Evolutionary conservation across 805 yeast genomes (phyloP).

Genomic region (Tanozyma kutaoensis): DNA sequence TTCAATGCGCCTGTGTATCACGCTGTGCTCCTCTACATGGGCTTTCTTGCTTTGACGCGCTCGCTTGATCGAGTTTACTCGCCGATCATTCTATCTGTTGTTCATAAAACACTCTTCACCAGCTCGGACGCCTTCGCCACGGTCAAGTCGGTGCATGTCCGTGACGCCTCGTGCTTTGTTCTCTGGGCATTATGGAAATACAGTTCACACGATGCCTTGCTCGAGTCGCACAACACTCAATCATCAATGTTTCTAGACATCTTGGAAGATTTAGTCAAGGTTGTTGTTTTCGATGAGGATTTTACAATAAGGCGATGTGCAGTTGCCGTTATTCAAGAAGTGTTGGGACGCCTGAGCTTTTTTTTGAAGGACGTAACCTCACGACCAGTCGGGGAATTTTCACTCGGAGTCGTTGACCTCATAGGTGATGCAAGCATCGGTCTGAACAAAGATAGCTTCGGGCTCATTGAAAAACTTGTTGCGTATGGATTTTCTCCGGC

Average conservation of each 20-base stretch:
- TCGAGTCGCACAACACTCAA: background rate
- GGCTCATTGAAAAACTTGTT: too few relatives aligned
- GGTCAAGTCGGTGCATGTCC: conserved; percentile 30
- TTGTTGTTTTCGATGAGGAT: conserved; percentile 61
- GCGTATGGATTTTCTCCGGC: too few relatives aligned
- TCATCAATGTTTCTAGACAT: conserved; percentile 8
- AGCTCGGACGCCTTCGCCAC: background rate
- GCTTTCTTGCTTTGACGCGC: conserved; percentile 21
- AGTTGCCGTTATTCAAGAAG: conserved; percentile 78
- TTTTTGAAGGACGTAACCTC: conserved; percentile 3
- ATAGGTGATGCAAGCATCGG: too few relatives aligned
- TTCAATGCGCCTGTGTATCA: conserved; percentile 36
- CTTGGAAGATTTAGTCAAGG: conserved; percentile 29
- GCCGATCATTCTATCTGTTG: conserved; percentile 19
- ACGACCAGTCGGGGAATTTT: too few relatives aligned
- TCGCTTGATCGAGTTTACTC: conserved; percentile 10
- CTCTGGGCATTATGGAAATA: conserved; percentile 63
- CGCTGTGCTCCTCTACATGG: conserved; percentile 44
- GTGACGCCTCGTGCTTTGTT: conserved; percentile 78
- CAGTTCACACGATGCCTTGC: conserved; percentile 8
- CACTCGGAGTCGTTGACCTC: too few relatives aligned
- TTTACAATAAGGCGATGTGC: conserved; percentile 68
- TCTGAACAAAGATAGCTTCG: too few relatives aligned
- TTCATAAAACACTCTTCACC: conserved; percentile 22
- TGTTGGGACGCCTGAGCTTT: conserved; percentile 60